These are phyloP conservation scores for Dendrobium catenatum DNA, from an alignment of 106 monocot species.

Conservation along the genomic window DNA sequence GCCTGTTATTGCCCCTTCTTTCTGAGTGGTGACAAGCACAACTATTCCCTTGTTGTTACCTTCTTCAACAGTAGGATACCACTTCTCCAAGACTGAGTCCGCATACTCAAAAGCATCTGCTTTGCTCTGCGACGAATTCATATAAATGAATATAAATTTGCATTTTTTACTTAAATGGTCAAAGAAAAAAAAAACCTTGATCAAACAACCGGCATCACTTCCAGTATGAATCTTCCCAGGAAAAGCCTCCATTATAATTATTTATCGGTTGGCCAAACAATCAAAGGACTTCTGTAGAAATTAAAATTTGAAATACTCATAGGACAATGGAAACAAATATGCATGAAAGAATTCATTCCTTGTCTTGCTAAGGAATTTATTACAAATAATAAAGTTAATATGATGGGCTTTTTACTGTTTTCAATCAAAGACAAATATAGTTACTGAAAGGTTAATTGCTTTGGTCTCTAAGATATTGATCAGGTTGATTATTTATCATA, in stretches of 20 bases:
- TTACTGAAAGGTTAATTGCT: background rate
- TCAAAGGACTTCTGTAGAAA: background rate
- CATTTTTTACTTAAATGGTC: background rate
- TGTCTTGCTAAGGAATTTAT: no score
- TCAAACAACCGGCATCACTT: no score
- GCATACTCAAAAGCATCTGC: slow-evolving; percentile 99
- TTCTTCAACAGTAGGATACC: slow-evolving; percentile 90
- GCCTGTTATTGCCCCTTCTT: slow-evolving; percentile 94
- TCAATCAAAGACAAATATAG: background rate
- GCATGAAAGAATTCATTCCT: no score
- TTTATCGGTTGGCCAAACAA: background rate
- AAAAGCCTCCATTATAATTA: background rate
- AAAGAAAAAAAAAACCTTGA: background rate
- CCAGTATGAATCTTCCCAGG: no score
- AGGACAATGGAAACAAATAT: no score
- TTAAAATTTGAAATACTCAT: background rate
- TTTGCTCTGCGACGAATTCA: slow-evolving; percentile 58
- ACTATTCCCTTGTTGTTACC: slow-evolving; percentile 89
- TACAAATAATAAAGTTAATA: no score
- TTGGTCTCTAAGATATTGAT: background rate
- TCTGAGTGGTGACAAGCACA: slow-evolving; percentile 85
- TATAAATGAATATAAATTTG: background rate
- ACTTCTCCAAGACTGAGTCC: slow-evolving; percentile 85
- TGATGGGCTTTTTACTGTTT: no score
- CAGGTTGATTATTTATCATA: background rate